Base-by-base conservation (phyloP, 2,329 filamentous ascomycete genomes). In the Helotiales sp. region DNA sequence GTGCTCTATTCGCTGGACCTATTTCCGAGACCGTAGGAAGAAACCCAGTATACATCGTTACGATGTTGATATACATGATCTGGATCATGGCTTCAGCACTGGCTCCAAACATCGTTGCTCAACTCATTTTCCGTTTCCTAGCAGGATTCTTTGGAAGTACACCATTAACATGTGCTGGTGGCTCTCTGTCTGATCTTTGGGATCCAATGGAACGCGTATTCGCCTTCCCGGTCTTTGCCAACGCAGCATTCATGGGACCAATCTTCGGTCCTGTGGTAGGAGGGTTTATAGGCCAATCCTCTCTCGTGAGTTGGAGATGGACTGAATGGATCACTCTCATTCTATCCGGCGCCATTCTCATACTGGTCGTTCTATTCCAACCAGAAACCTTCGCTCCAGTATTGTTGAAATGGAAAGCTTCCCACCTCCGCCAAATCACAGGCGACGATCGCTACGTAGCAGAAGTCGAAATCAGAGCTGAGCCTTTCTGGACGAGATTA, bases 21-120 rank as follows among this genome's bases (percentile, higher is more conserved):
- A 67, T 75, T 6, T 74, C 73, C 0, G 75, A 77, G 60, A 73
- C 72, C 0, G 67, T 74, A 47, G 78, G 70, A 66, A 57, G 78
- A 55, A 77, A 76, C 22, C 67, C 68, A 3, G 71, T 78, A 1
- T 80, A 78, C 57, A 67, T 70, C 2, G 64, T 65, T 0, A 74
- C 74, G 2, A 70, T 79, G 62, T 63, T 69, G 0, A 55, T 79
- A 3, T 78, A 76, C 63, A 74, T 76, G 64, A 60, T 77, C n/a
- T 78, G 74, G 67, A 76, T 76, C 42, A 71, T 80, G 67, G 77
- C 72, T 1, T 74, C 74, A 2, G 78, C 71, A 0, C 69, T 79
- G 0, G 55, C 62, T 2, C 62, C 62, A 1, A 64, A 60, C 25
- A 48, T 62, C 13, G 60, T 51, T 6, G 29, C 61, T 2, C 59